Conservation (phyloP, 352 stramenopile genomes). For the Phytophthora pinifolia region DNA sequence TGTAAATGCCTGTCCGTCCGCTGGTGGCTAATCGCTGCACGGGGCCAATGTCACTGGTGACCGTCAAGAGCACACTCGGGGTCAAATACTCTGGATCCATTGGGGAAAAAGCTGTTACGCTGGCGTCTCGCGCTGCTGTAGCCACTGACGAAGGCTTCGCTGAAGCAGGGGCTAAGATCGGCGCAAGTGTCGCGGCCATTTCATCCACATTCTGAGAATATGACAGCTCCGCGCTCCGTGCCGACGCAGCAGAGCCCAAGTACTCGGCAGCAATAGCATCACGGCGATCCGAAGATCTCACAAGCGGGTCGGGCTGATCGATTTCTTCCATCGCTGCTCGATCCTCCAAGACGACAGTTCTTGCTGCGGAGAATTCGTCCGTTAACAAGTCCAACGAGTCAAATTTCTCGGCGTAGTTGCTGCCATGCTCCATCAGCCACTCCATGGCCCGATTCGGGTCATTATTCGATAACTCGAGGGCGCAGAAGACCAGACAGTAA, state of each 20-base stretch:
- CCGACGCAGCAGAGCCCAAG: conserved; percentile 23
- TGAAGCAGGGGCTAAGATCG: conserved; percentile 58
- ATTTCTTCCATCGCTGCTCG: conserved; percentile 75
- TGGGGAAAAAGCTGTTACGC: conserved; percentile 48
- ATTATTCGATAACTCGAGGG: conserved; percentile 74
- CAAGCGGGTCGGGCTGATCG: conserved; percentile 68
- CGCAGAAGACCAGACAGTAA: conserved; percentile 54
- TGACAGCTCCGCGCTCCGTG: conserved; percentile 10
- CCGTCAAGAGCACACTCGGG: conserved; percentile 75
- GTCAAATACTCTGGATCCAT: conserved; percentile 75
- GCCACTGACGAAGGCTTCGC: conserved; percentile 27
- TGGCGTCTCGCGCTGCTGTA: conserved; percentile 21
- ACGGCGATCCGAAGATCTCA: conserved; percentile 29
- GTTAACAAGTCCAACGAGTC: conserved; percentile 48
- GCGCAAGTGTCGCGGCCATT: conserved; percentile 77
- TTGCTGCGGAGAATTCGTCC: conserved; percentile 53
- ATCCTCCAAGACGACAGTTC: conserved; percentile 51
- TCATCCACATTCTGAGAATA: conserved; percentile 53
- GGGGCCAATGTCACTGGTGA: conserved; percentile 67
- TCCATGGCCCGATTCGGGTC: conserved; percentile 87
- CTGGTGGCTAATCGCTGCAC: conserved; percentile 66
- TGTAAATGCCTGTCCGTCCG: conserved; percentile 71
- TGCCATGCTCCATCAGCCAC: conserved; percentile 86
- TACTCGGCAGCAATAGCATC: conserved; percentile 18
- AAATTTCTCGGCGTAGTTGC: conserved; percentile 51